phyloP scores from a whole-genome alignment of 805 yeast genomes.

The Yamadazyma sp. region DNA sequence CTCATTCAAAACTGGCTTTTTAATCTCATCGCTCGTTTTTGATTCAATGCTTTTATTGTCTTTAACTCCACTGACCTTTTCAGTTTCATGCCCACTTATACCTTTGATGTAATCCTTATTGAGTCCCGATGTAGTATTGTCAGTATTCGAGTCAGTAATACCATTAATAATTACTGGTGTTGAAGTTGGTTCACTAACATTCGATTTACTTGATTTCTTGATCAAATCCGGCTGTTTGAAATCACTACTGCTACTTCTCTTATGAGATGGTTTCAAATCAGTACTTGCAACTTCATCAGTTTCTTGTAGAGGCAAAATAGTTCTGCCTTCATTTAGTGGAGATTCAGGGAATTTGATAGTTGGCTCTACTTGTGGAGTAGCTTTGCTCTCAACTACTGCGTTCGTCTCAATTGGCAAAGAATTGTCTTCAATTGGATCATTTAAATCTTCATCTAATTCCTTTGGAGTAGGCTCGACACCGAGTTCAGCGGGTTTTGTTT shows the following conservation, averaged over 20 bases:
- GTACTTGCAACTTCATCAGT: neutral
- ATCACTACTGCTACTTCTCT: constrained; percentile 1
- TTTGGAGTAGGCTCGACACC: no score
- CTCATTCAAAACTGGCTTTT: constrained; percentile 12
- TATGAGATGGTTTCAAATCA: neutral
- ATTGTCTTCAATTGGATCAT: neutral
- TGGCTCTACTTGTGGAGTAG: neutral
- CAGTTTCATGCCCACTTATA: neutral
- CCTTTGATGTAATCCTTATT: neutral
- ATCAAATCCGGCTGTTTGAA: constrained; percentile 5
- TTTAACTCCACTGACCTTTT: neutral
- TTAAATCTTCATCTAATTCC: no score
- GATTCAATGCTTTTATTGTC: neutral
- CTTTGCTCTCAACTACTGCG: no score
- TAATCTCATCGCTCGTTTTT: constrained; percentile 1
- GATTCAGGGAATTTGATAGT: no score
- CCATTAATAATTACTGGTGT: neutral
- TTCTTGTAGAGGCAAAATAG: neutral
- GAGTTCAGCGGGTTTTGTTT: no score
- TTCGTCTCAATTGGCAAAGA: neutral
- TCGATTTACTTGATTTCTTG: constrained; percentile 4
- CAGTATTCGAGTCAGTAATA: neutral
- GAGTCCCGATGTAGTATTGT: neutral
- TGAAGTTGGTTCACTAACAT: constrained; percentile 5
- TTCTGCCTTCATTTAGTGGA: no score